Base-by-base conservation (phyloP, 2,329 filamentous ascomycete species). In the Xylariaceae sp. region DNA sequence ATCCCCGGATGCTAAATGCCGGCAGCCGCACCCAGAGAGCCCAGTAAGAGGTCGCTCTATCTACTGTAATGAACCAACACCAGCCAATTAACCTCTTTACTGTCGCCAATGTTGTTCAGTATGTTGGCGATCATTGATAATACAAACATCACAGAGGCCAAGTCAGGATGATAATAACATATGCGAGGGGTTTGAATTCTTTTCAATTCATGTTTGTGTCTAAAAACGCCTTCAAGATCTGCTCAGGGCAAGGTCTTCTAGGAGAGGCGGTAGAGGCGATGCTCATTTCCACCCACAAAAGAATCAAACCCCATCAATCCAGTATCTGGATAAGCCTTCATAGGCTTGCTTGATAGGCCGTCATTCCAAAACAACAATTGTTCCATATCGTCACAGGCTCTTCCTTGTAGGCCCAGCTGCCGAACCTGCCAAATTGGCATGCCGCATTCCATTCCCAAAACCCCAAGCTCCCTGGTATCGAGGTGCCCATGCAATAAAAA, bases 241-340 rank as follows among this genome's bases (percentile, higher is more conserved):
- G 57, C 50, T 50, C 29, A 47, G 50, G 41, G n/a, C 57, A 45
- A 16, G 44, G 31, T 50, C 55, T 34, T 39, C 39, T 37, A 45
- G 58, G 62, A 60, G 59, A 61, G 56, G 58, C 55, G 57, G 41
- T 55, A 21, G 62, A 68, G 56, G 46, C 51, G 26, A 23, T 37
- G 53, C 39, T 64, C 64, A 45, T 58, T 50, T 41, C 49, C 55
- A 53, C 60, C 66, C 63, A 55, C 46, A 53, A 58, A 44, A 62
- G 47, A 66, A 65, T 54, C 68, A 66, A 69, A 63, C 62, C 67
- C 68, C 68, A 70, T 70, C 68, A 70, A 70, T 69, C 68, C 68
- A 68, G 63, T 54, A 54, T 48, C 61, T 63, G 61, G 61, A 63
- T 63, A 61, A 53, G 58, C 58, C 58, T 46, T 40, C 52, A 45